Base-by-base conservation (phyloP, 2,329 filamentous ascomycete genomes). In the Pseudogymnoascus destructans region DNA sequence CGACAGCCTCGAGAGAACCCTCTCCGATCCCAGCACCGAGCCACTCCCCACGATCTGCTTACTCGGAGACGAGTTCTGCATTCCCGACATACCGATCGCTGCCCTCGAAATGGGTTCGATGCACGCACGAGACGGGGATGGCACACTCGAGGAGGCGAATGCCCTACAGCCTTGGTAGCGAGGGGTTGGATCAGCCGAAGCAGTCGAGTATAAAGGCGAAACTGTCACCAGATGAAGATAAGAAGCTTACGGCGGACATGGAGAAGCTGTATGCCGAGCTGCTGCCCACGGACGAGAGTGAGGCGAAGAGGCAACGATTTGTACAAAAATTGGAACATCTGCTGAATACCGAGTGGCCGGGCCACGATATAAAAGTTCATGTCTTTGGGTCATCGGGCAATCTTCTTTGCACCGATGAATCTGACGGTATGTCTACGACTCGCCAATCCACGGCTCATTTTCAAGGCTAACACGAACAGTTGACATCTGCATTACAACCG, bases 381-480 rank as follows among this genome's bases (percentile, higher is more conserved):
- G 82, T 97, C 13, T 98, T 98, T 78, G 93, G 93, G n/a, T 97
- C 93, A 4, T 97, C 93, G 3, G 93, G 93, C 54, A 98, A 98
- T 71, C 75, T 93, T 70, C 76, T 98, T 59, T 96, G 90, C 72
- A 95, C 92, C 32, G 91, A 89, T 71, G 90, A 96, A 69, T 98
- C 93, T 57, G 93, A 98, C 75, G 89, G 90, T 95, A 76, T 66
- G 84, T 75, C 21, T 32, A 49, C 23, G 13, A n/a, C 13, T 55
- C 36, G 19, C 46, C 17, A 59, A 58, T 30, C 13, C n/a, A 40
- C 30, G 13, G 17, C 25, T 7, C 15, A 55, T 55, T n/a, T n/a
- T n/a, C 46, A 42, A 19, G 27, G 25, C 60, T 62, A 57, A 62
- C 52, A 11, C 54, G 9, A 58, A 27, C 61, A 95, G 92, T 98